Evolutionary conservation across 2,329 filamentous ascomycete species (phyloP).

Genomic region (Aspergillus arachidicola): DNA sequence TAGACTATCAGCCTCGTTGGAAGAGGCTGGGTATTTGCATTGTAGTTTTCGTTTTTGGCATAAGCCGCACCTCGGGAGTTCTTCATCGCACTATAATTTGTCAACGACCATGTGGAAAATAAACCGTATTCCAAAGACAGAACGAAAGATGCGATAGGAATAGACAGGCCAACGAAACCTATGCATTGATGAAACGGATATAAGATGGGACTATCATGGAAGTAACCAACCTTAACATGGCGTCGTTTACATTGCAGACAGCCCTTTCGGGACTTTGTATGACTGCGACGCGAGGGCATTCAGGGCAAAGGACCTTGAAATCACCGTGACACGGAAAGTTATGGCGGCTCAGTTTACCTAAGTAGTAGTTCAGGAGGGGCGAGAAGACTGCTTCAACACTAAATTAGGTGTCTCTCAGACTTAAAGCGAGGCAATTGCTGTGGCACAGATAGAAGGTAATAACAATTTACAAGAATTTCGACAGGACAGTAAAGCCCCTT

Average conservation of each 20-base stretch:
- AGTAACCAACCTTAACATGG: slow-evolving; percentile 40
- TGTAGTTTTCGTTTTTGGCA: slow-evolving; percentile 40
- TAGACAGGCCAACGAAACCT: neutral
- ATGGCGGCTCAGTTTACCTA: neutral
- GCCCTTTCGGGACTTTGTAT: slow-evolving; percentile 45
- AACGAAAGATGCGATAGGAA: neutral
- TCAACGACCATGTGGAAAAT: neutral
- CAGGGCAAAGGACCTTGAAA: slow-evolving; percentile 5
- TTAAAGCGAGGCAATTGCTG: neutral
- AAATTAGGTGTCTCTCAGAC: neutral
- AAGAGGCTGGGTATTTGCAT: slow-evolving; percentile 36
- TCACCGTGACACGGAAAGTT: neutral
- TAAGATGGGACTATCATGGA: neutral
- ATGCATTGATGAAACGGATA: neutral
- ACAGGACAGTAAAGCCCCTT: neutral
- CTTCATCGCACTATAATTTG: slow-evolving; percentile 39
- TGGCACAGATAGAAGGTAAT: neutral
- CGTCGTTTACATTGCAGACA: slow-evolving; percentile 43
- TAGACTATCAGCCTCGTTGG: slow-evolving; percentile 29
- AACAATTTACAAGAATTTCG: neutral
- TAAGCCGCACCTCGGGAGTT: slow-evolving; percentile 37
- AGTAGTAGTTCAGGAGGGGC: neutral
- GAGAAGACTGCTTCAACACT: neutral
- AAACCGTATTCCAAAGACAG: neutral
- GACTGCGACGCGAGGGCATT: slow-evolving; percentile 37